phyloP scores from a whole-genome alignment of 2,329 filamentous ascomycete species.

The Cladophialophora yegresii region DNA sequence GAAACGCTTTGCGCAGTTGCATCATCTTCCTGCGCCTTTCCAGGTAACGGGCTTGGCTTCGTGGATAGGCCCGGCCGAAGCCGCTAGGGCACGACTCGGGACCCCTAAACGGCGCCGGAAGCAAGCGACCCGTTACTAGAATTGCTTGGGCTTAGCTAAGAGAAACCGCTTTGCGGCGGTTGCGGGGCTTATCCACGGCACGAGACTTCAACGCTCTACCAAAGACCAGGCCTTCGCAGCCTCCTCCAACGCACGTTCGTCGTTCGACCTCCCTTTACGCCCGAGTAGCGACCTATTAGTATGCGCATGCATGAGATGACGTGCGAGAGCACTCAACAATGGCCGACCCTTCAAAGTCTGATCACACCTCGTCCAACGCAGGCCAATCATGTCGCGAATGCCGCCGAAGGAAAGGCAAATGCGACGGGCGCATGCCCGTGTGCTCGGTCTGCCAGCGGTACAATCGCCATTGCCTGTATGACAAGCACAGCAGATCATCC shows the following conservation, averaged over 20 bases:
- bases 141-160: slow-evolving; percentile 5
- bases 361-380: slow-evolving; percentile 20
- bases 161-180: background rate
- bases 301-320: slow-evolving; percentile 6
- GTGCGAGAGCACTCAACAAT: slow-evolving; percentile 9
- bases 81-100: background rate
- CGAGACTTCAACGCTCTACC: background rate
- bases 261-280: background rate
- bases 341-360: slow-evolving; percentile 20
- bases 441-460: slow-evolving; percentile 34
- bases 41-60: background rate
- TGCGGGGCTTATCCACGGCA: slow-evolving; percentile 7
- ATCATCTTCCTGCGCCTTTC: background rate
- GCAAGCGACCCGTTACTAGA: background rate
- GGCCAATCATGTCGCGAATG: slow-evolving; percentile 33
- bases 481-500: slow-evolving; percentile 33
- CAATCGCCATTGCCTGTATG: slow-evolving; percentile 34
- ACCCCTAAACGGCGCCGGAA: background rate
- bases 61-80: background rate
- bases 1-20: background rate
- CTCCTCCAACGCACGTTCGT: background rate
- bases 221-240: background rate
- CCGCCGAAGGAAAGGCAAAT: slow-evolving; percentile 29
- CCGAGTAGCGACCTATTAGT: background rate
- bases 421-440: slow-evolving; percentile 31